phyloP scores from a whole-genome alignment of 108 stramenopile genomes.

The Bacterosira constricta region DNA sequence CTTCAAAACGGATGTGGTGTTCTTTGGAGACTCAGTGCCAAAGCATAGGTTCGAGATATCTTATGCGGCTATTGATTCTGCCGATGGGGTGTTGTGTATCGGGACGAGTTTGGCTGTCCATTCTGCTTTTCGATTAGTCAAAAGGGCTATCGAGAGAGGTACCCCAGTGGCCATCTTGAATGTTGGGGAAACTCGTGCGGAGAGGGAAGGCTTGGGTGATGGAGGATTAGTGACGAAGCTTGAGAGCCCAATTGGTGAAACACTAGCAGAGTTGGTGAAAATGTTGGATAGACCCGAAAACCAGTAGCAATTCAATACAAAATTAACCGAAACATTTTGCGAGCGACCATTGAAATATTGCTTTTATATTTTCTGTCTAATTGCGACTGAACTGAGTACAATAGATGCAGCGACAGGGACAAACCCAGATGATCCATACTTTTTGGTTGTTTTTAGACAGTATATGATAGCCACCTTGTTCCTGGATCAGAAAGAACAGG shows the following conservation, averaged over 20 bases:
- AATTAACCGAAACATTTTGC: too few relatives aligned
- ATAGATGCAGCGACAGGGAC: too few relatives aligned
- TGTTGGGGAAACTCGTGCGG: conserved; percentile 90
- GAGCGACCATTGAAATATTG: too few relatives aligned
- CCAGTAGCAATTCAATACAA: too few relatives aligned
- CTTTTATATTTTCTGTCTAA: too few relatives aligned
- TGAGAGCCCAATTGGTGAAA: conserved; percentile 54
- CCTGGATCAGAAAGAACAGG: too few relatives aligned
- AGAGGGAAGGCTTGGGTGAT: conserved; percentile 59
- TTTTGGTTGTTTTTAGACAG: too few relatives aligned
- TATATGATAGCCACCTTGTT: too few relatives aligned
- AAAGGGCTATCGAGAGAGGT: conserved; percentile 58
- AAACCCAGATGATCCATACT: too few relatives aligned
- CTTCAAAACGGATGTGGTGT: conserved; percentile 94
- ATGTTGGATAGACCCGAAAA: too few relatives aligned
- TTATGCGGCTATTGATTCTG: conserved; percentile 64
- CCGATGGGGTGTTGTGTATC: conserved; percentile 86
- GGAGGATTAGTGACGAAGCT: conserved; percentile 43
- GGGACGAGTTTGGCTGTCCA: conserved; percentile 89
- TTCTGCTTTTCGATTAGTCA: conserved; percentile 86
- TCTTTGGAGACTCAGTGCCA: conserved; percentile 93
- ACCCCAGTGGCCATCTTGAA: conserved; percentile 84
- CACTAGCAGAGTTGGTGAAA: conserved; percentile 36
- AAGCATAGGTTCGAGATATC: conserved; percentile 61
- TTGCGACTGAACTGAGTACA: too few relatives aligned